Base-by-base conservation (phyloP, 1,284 basidiomycete species). In the Irpex rosettiformis region DNA sequence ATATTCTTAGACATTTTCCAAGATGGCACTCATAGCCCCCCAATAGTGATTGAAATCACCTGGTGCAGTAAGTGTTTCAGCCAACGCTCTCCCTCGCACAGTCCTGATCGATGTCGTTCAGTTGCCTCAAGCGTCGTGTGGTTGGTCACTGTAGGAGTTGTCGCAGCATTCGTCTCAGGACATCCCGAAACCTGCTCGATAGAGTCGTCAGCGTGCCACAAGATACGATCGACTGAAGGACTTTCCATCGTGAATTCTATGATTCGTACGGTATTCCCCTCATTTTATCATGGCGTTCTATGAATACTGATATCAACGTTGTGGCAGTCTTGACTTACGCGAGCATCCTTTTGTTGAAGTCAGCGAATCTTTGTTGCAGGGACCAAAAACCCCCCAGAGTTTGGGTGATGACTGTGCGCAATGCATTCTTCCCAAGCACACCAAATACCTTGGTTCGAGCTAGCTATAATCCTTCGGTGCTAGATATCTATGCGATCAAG, bases 381-480 rank as follows among this genome's bases (percentile, higher is more conserved):
- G 16, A 33, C 5, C 30, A 55, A 18, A 24, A 52, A 27, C 30
- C 53, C 13, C n/a, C 21, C 22, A 27, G 33, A 11, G 30, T 58
- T 4, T 58, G 57, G 57, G 55, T 43, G 22, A 29, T 24, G 6
- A 58, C 49, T 24, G 57, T 55, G 6, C 52, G 47, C 13, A 53
- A 58, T 22, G 33, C 48, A 24, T 58, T 58, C 47, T 21, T 27
- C 6, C 51, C 51, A 18, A 28, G 18, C 24, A 25, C 16, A 18
- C 33, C 48, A 51, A 48, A 47, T 7, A 16, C 49, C 10, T 16
- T 57, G 29, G 25, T 52, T 25, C 30, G 37, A 21, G 18, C 33
- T 21, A 45, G 30, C n/a, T 42, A 42, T 45, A 22, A 22, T 11
- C 37, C 33, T 24, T 42, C 13, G 18, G 40, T 22, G 7, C 54